Evolutionary conservation across 73 alveolate genomes (phyloP), one percentile per base, ranked within the genome.

Genomic region (Paraurostyla sp.): DNA sequence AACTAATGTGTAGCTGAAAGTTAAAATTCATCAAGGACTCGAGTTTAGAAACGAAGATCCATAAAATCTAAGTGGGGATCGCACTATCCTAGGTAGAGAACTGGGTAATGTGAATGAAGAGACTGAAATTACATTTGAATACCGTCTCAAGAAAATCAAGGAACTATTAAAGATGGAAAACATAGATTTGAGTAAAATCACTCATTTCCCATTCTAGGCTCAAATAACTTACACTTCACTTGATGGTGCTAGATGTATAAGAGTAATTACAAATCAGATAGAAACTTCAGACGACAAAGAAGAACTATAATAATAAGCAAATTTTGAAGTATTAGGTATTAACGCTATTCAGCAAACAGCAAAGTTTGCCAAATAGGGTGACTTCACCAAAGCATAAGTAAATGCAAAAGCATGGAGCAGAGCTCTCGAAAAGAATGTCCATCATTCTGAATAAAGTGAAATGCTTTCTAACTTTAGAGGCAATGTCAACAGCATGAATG

Each of bases 41-140:
- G 89, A 71, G 71, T 96, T 97, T 75, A 95, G 98, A 96, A 91
- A 91, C 58, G 97, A 91, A 65, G 98, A 96, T 48, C 96, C 95
- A 27, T 92, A 87, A 35, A 42, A 69, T 35, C 83, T 91, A 16
- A 32, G 41, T 45, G 93, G 85, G 38, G 94, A 93, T 15, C 90
- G 90, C 42, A 76, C 96, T 18, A 71, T 86, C 40, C 76, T 94
- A 23, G 83, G 85, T 33, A 94, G 83, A 75, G 78, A 83, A n/a
- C 59, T 97, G 7, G 99, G 99, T 0, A 97, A 96, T 97, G 97
- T 94, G 16, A 97, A 95, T 23, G 93, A 76, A 18, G 96, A 94
- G 41, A 85, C 97, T 48, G 92, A 81, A 42, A 87, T 93, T 18
- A 94, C 98, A 6, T 97, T 97, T 94, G 99, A 97, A 91, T 97